phyloP scores from a whole-genome alignment of 2,329 filamentous ascomycete genomes.

The Fusarium setosum region DNA sequence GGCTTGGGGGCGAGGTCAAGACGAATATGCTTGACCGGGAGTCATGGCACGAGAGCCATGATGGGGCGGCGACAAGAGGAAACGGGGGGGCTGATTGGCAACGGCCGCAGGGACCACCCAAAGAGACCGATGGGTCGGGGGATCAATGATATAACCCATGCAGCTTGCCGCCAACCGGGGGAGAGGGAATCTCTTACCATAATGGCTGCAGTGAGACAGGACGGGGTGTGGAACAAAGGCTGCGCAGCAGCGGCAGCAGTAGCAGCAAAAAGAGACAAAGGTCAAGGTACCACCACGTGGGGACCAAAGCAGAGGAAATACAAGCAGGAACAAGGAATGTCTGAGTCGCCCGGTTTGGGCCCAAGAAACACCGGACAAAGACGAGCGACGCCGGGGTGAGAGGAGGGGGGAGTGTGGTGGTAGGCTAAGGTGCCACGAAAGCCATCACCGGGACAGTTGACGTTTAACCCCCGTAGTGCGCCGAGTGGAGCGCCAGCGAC shows the following conservation, averaged over 20 bases:
- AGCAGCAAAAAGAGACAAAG: constrained; percentile 45
- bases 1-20: constrained; percentile 42
- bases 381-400: constrained; percentile 46
- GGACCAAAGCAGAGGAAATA: constrained; percentile 49
- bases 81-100: constrained; percentile 40
- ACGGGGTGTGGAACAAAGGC: constrained; percentile 46
- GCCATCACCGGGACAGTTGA: constrained; percentile 46
- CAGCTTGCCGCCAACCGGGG: constrained; percentile 55
- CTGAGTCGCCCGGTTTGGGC: constrained; percentile 42
- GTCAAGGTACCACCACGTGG: constrained; percentile 52
- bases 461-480: constrained; percentile 43
- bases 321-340: constrained; percentile 48
- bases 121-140: constrained; percentile 45
- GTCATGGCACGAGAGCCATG: constrained; percentile 42
- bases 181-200: constrained; percentile 61
- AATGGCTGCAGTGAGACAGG: constrained; percentile 53
- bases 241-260: constrained; percentile 33
- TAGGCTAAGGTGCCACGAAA: constrained; percentile 50
- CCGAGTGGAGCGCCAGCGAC: constrained; percentile 42
- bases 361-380: constrained; percentile 43
- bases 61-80: constrained; percentile 39
- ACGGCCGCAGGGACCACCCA: constrained; percentile 39
- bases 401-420: constrained; percentile 47
- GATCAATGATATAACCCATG: constrained; percentile 58
- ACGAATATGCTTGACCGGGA: constrained; percentile 42